Percentiles rank a stretch among this genome's conserved stretches.
phyloP scores from a whole-genome alignment of 768 basidiomycete genomes.

The Panaeolus papilionaceus region DNA sequence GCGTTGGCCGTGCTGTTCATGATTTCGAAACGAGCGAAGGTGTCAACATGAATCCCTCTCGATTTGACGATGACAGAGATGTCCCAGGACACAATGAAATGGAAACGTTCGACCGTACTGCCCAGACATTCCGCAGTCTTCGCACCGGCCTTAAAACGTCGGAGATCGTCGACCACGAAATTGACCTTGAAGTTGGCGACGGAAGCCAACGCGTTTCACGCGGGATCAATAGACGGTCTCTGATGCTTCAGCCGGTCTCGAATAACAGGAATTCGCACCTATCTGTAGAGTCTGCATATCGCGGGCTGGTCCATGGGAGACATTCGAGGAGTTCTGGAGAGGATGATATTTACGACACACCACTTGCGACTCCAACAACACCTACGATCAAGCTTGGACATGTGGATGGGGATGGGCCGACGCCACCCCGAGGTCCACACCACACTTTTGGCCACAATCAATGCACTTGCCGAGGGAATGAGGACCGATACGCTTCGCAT shows the following conservation, averaged over 20 bases:
- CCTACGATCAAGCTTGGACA: slow-evolving; percentile 1
- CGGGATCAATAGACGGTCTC: neutral
- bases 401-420: neutral
- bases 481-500: neutral
- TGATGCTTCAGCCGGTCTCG: neutral
- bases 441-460: neutral
- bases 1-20: slow-evolving; percentile 36
- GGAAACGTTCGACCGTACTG: slow-evolving; percentile 4
- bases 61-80: slow-evolving; percentile 11
- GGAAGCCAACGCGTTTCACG: neutral
- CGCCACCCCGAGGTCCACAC: neutral
- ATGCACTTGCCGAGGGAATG: neutral
- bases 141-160: slow-evolving; percentile 4
- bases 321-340: slow-evolving; percentile 6
- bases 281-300: slow-evolving; percentile 4
- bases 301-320: neutral
- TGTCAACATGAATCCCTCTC: neutral
- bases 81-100: slow-evolving; percentile 1
- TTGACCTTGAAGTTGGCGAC: slow-evolving; percentile 1
- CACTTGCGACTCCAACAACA: neutral
- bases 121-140: slow-evolving; percentile 6
- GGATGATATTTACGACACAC: slow-evolving; percentile 3
- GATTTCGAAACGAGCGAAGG: slow-evolving; percentile 27
- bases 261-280: neutral
- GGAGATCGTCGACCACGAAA: neutral